A percentile compares a stretch with the other conserved stretches of the same genome.
Evolutionary conservation across 176 grass and related monocot species (phyloP).

Genomic region (Hordeum marinum): DNA sequence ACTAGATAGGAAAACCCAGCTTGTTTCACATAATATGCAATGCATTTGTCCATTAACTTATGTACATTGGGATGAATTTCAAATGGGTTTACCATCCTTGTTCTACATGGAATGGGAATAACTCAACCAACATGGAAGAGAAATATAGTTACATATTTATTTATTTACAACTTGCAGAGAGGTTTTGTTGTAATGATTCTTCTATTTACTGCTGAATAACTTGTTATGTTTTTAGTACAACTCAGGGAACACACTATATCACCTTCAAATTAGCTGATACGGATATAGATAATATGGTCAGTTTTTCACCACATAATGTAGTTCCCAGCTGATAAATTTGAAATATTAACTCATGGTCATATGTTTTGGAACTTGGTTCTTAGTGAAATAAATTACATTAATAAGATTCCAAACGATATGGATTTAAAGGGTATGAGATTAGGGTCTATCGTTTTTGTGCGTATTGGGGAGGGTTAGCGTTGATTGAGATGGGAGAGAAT

Average conservation of each 20-base stretch:
- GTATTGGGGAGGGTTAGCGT: neutral
- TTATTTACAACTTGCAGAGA: neutral
- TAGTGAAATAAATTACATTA: neutral
- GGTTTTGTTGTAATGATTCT: neutral
- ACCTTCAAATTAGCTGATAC: neutral
- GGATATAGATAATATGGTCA: neutral
- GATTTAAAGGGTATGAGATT: neutral
- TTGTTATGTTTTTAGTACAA: neutral
- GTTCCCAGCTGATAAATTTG: neutral
- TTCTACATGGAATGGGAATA: neutral
- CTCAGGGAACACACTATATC: neutral
- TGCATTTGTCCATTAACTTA: conserved; percentile 9
- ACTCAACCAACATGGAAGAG: neutral
- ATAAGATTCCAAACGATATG: neutral
- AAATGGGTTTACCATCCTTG: neutral
- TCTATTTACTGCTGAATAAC: neutral
- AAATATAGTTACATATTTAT: neutral
- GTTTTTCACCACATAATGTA: neutral
- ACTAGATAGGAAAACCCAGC: neutral
- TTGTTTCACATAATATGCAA: conserved; percentile 14
- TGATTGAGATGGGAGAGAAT: neutral
- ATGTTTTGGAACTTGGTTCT: neutral
- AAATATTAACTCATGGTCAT: neutral
- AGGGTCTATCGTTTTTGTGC: neutral
- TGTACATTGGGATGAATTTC: neutral